Evolutionary conservation across 78 protist species (phyloP).

Genomic region (Dictyostelium intermedium): DNA sequence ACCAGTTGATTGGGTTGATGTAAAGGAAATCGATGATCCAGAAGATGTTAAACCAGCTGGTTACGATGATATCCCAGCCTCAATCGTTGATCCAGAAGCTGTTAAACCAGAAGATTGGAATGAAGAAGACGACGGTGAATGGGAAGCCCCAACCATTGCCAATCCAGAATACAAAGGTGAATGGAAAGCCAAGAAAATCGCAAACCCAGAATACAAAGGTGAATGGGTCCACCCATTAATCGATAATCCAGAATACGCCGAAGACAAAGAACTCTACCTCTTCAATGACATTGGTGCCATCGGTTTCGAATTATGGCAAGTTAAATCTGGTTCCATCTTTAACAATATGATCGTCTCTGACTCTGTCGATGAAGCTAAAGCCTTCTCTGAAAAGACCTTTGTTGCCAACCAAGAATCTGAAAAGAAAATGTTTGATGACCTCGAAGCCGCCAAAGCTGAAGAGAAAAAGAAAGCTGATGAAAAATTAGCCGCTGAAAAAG

Average conservation of each 20-base stretch:
- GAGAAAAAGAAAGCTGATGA: slow-evolving; percentile 70
- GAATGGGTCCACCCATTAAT: slow-evolving; percentile 94
- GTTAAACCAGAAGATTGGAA: slow-evolving; percentile 99
- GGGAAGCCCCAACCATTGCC: slow-evolving; percentile 97
- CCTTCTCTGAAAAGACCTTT: slow-evolving; percentile 81
- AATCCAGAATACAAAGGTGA: slow-evolving; percentile 98
- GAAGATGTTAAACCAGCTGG: slow-evolving; percentile 95
- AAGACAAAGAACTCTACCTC: slow-evolving; percentile 81
- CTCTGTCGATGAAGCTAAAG: slow-evolving; percentile 83
- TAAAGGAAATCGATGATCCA: slow-evolving; percentile 93
- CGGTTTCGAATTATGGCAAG: slow-evolving; percentile 98
- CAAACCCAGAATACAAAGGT: slow-evolving; percentile 98
- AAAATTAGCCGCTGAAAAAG: slow-evolving; percentile 24
- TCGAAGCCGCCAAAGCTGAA: slow-evolving; percentile 41
- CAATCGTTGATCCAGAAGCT: slow-evolving; percentile 95
- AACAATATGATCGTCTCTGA: slow-evolving; percentile 97
- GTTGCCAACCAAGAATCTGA: slow-evolving; percentile 75
- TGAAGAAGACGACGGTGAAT: slow-evolving; percentile 99
- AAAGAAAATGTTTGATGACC: slow-evolving; percentile 83
- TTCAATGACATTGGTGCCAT: slow-evolving; percentile 76
- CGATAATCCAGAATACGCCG: slow-evolving; percentile 94
- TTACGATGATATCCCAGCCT: slow-evolving; percentile 91
- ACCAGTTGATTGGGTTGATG: slow-evolving; percentile 98
- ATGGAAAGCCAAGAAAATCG: slow-evolving; percentile 93
- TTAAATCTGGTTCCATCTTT: slow-evolving; percentile 97